Conservation (phyloP, 805 yeast genomes). For the Isabelozyma rhagii region DNA sequence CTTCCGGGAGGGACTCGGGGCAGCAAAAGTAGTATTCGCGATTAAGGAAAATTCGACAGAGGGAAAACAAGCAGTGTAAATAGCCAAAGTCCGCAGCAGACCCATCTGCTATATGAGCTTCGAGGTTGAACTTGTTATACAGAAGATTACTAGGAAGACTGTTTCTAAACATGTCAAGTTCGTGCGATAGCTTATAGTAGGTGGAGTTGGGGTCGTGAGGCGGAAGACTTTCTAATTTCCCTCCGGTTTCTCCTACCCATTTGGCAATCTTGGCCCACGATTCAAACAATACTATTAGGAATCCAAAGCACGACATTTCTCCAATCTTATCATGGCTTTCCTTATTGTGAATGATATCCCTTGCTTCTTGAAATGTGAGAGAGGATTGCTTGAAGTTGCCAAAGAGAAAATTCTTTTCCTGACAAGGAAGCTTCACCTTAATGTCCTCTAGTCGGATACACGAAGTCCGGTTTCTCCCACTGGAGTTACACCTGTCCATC, state of each 20-base stretch:
- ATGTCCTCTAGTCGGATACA: conserved; percentile 32
- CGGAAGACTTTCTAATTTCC: conserved; percentile 18
- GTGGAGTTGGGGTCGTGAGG: conserved; percentile 28
- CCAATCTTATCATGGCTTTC: conserved; percentile 3
- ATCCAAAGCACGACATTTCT: conserved; percentile 21
- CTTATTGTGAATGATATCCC: conserved; percentile 6
- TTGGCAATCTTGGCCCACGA: conserved; percentile 35
- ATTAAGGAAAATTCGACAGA: conserved; percentile 31
- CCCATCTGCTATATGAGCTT: conserved; percentile 23
- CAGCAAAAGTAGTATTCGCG: conserved; percentile 33
- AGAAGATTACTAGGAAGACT: conserved; percentile 21
- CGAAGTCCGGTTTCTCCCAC: conserved; percentile 30
- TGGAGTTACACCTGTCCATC: conserved; percentile 40
- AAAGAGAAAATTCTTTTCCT: conserved; percentile 26
- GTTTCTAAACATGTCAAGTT: conserved; percentile 17
- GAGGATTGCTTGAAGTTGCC: conserved; percentile 16
- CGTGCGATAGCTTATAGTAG: conserved; percentile 19
- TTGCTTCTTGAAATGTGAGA: conserved; percentile 11
- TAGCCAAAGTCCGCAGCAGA: conserved; percentile 33
- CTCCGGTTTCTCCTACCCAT: conserved; percentile 37
- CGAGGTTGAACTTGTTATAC: conserved; percentile 20
- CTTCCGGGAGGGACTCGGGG: conserved; percentile 25
- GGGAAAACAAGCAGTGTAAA: conserved; percentile 26
- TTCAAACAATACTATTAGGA: conserved; percentile 29
- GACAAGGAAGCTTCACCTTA: conserved; percentile 25